Conservation (phyloP, 768 basidiomycete genomes). For the Rhizopogon vesiculosus region DNA sequence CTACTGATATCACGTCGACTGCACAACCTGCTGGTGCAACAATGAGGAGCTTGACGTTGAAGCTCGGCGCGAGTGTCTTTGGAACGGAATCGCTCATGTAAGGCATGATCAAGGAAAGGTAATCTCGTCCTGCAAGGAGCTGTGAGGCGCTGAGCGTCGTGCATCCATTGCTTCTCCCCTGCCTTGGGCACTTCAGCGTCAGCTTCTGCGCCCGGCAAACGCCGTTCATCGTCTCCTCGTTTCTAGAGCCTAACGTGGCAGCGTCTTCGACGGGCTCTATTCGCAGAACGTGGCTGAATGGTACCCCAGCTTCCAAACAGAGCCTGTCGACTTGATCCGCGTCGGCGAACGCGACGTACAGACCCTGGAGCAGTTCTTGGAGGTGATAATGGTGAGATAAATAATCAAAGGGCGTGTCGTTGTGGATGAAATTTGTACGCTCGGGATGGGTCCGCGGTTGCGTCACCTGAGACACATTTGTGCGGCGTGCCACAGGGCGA, state of each 20-base stretch:
- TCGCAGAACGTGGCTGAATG: conserved; percentile 18
- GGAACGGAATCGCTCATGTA: conserved; percentile 10
- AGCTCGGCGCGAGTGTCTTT: neutral
- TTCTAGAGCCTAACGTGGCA: neutral
- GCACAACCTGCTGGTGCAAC: conserved; percentile 21
- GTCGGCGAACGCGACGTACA: conserved; percentile 18
- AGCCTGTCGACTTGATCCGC: conserved; percentile 7
- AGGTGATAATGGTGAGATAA: conserved; percentile 4
- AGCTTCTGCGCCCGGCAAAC: neutral
- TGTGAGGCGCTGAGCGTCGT: conserved; percentile 27
- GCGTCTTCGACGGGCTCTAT: neutral
- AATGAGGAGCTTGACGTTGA: conserved; percentile 20
- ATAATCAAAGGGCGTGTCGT: neutral
- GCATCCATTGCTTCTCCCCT: neutral
- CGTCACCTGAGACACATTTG: neutral
- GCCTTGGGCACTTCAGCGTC: neutral
- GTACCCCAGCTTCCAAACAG: conserved; percentile 6
- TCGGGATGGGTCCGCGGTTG: neutral
- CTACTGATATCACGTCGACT: conserved; percentile 24
- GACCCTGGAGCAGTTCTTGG: conserved; percentile 3
- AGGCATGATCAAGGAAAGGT: conserved; percentile 37
- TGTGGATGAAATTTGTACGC: neutral
- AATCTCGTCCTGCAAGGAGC: conserved; percentile 38
- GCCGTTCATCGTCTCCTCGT: neutral
- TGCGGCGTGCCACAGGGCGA: neutral